Evolutionary conservation across 2,329 filamentous ascomycete species (phyloP).

Genomic region (Phyllosticta citrichinensis): DNA sequence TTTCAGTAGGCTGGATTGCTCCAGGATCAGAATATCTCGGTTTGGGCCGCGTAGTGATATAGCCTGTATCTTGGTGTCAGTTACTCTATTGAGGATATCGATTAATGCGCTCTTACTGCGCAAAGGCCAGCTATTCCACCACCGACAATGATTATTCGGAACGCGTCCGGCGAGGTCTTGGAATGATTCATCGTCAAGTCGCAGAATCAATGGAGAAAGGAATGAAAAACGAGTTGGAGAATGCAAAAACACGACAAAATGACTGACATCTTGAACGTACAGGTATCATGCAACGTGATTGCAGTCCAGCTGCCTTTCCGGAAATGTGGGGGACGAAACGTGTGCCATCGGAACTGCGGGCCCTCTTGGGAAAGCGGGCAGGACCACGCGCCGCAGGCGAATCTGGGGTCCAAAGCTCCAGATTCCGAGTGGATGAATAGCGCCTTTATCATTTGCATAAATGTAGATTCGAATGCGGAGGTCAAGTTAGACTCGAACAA

Average conservation of each 20-base stretch:
- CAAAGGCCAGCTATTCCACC: constrained; percentile 3
- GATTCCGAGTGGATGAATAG: background rate
- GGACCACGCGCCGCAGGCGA: background rate
- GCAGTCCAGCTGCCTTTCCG: too few species aligned
- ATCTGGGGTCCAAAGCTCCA: background rate
- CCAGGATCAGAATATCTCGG: constrained; percentile 25
- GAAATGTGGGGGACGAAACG: too few species aligned
- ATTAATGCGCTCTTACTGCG: background rate
- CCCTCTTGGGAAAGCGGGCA: background rate
- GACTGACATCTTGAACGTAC: too few species aligned
- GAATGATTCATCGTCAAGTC: background rate
- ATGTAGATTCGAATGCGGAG: background rate
- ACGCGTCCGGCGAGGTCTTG: constrained; percentile 5
- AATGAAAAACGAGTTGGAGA: background rate
- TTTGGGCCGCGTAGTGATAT: constrained; percentile 27
- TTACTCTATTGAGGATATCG: background rate
- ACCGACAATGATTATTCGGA: constrained; percentile 24
- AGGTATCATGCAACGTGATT: too few species aligned
- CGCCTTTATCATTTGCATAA: background rate
- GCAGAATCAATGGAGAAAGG: background rate
- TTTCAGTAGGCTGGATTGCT: constrained; percentile 21
- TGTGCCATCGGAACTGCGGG: too few species aligned
- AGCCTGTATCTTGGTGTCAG: constrained; percentile 15
- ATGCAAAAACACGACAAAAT: background rate
- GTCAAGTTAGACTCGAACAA: background rate